These are phyloP conservation scores for Herpotrichia juniperi DNA, from an alignment of 2,329 filamentous ascomycete genomes.

Conservation along the genomic window DNA sequence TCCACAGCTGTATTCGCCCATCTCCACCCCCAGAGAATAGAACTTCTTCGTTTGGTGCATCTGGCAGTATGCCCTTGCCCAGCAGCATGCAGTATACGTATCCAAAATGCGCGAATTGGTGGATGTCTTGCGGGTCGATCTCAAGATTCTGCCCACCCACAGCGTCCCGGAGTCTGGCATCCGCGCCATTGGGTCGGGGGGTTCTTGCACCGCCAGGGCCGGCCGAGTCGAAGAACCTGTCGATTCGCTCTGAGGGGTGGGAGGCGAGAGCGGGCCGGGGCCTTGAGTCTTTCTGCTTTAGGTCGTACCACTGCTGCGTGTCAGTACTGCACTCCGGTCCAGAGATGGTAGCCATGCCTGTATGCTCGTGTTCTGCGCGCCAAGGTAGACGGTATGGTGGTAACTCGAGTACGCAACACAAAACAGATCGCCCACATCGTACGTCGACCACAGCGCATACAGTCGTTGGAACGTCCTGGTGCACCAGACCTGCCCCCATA, in stretches of 20 bases:
- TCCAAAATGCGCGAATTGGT: conserved; percentile 90
- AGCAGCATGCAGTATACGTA: conserved; percentile 97
- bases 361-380: conserved; percentile 92
- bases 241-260: conserved; percentile 77
- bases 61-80: conserved; percentile 73
- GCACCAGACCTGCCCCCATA: conserved; percentile 84
- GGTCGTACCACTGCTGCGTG: conserved; percentile 71
- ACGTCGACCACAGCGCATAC: conserved; percentile 90
- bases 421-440: conserved; percentile 95
- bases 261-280: conserved; percentile 68
- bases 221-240: conserved; percentile 91
- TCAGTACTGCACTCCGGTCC: conserved; percentile 9
- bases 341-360: conserved; percentile 56
- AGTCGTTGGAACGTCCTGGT: conserved; percentile 75
- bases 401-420: conserved; percentile 86
- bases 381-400: conserved; percentile 84
- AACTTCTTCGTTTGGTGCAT: conserved; percentile 74
- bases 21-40: conserved; percentile 92
- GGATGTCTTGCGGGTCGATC: conserved; percentile 79
- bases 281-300: conserved; percentile 67
- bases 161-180: conserved; percentile 54
- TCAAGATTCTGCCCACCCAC: conserved; percentile 73
- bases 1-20: conserved; percentile 94
- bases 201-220: conserved; percentile 83
- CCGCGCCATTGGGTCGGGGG: conserved; percentile 69